Percentiles rank a stretch among this genome's conserved stretches.
Evolutionary conservation across 139 green algal genomes (phyloP).

Genomic region (Coelastrella sp.): DNA sequence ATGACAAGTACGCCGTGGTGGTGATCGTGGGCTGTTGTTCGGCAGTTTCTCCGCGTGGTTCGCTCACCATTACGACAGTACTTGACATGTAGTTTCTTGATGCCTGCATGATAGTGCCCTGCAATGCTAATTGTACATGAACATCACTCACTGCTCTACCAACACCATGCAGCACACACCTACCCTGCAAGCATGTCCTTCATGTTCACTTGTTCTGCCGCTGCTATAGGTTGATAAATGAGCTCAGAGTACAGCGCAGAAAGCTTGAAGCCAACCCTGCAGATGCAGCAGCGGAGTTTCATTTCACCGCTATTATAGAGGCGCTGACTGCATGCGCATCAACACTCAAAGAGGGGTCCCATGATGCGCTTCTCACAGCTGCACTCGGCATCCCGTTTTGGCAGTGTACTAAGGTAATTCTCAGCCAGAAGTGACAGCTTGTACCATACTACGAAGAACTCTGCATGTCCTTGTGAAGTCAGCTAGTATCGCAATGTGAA

Average conservation of each 20-base stretch:
- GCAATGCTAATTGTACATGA: too few relatives aligned
- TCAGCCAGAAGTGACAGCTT: neutral
- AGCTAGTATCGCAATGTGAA: neutral
- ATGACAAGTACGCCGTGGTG: conserved; percentile 50
- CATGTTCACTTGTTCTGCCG: neutral
- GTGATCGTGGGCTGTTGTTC: too few relatives aligned
- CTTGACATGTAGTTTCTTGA: neutral
- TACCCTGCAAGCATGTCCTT: too few relatives aligned
- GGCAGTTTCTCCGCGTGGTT: neutral
- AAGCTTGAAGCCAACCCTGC: conserved; percentile 44
- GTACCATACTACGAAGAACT: too few relatives aligned
- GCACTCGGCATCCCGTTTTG: conserved; percentile 73
- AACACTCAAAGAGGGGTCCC: conserved; percentile 55
- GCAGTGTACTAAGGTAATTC: conserved; percentile 55
- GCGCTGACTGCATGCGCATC: conserved; percentile 56
- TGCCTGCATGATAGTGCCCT: neutral
- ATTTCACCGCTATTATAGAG: conserved; percentile 57
- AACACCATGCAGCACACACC: too few relatives aligned
- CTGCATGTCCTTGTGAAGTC: neutral
- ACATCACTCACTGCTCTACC: too few relatives aligned
- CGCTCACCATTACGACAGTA: neutral
- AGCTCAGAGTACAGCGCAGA: conserved; percentile 47
- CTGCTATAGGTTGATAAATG: conserved; percentile 51
- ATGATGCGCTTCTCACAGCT: conserved; percentile 63
- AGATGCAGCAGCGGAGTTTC: conserved; percentile 34